Evolutionary conservation across 108 stramenopile genomes (phyloP).

Genomic region (Discostella stelligeroides): DNA sequence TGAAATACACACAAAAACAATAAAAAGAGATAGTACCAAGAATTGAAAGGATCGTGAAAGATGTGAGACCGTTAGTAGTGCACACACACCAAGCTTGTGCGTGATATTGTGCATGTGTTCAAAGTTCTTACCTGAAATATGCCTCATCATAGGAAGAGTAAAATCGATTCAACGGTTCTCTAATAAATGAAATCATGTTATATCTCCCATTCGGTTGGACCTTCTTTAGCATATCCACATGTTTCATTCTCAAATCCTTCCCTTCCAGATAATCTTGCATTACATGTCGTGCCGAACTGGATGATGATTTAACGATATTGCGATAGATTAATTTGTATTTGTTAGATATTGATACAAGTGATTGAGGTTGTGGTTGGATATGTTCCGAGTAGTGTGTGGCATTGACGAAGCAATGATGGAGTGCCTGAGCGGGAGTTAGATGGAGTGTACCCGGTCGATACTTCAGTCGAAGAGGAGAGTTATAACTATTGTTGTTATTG

Average conservation of each 20-base stretch:
- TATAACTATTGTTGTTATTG: background rate
- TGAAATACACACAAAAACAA: too few relatives aligned
- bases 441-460: constrained; percentile 35
- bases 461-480: constrained; percentile 2
- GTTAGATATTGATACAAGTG: constrained; percentile 21
- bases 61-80: too few relatives aligned
- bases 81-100: background rate
- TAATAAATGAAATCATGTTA: constrained; percentile 35
- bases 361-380: background rate
- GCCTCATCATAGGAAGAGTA: constrained; percentile 50
- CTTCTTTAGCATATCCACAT: constrained; percentile 6
- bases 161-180: constrained; percentile 47
- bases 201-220: constrained; percentile 21
- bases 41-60: background rate
- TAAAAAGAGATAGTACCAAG: too few relatives aligned
- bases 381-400: constrained; percentile 27
- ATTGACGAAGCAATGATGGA: constrained; percentile 43
- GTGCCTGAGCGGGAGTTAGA: constrained; percentile 16
- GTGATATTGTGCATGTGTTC: background rate
- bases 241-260: constrained; percentile 18
- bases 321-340: constrained; percentile 34
- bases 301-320: constrained; percentile 41
- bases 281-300: constrained; percentile 35
- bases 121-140: constrained; percentile 25
- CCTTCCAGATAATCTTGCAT: constrained; percentile 43